phyloP scores from a whole-genome alignment of 768 basidiomycete genomes.

The Hydnomerulius pinastri region DNA sequence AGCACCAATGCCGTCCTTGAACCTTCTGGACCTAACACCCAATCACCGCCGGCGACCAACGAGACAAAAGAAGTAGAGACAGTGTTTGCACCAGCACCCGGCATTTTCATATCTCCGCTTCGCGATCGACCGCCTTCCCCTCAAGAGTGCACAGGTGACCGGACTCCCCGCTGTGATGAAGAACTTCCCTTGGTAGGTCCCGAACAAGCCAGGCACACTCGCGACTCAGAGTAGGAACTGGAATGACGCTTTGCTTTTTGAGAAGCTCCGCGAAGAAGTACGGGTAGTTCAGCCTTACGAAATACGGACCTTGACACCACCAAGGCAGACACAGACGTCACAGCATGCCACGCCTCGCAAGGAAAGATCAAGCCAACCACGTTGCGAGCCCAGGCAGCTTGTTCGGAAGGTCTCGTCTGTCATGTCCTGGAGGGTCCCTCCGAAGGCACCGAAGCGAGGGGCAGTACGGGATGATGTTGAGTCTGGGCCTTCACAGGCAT shows the following conservation, averaged over 20 bases:
- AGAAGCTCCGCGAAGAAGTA: slow-evolving; percentile 7
- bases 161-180: slow-evolving; percentile 19
- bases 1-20: neutral
- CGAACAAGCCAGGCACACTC: slow-evolving; percentile 4
- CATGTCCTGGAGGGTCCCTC: slow-evolving; percentile 31
- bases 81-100: slow-evolving; percentile 24
- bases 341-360: slow-evolving; percentile 30
- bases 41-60: slow-evolving; percentile 10
- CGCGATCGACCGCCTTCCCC: slow-evolving; percentile 10
- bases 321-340: slow-evolving; percentile 15
- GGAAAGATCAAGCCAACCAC: slow-evolving; percentile 17
- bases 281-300: neutral
- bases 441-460: slow-evolving; percentile 11
- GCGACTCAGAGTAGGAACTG: neutral
- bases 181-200: slow-evolving; percentile 10
- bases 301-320: slow-evolving; percentile 20
- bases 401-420: slow-evolving; percentile 21
- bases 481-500: slow-evolving; percentile 5
- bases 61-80: slow-evolving; percentile 11
- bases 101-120: slow-evolving; percentile 33
- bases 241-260: slow-evolving; percentile 5
- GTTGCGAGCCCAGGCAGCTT: slow-evolving; percentile 6
- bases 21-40: neutral
- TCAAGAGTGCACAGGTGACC: slow-evolving; percentile 1
- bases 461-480: slow-evolving; percentile 6